These are phyloP conservation scores for Gloeophyllum trabeum DNA, from an alignment of 768 basidiomycete genomes.

Conservation along the genomic window DNA sequence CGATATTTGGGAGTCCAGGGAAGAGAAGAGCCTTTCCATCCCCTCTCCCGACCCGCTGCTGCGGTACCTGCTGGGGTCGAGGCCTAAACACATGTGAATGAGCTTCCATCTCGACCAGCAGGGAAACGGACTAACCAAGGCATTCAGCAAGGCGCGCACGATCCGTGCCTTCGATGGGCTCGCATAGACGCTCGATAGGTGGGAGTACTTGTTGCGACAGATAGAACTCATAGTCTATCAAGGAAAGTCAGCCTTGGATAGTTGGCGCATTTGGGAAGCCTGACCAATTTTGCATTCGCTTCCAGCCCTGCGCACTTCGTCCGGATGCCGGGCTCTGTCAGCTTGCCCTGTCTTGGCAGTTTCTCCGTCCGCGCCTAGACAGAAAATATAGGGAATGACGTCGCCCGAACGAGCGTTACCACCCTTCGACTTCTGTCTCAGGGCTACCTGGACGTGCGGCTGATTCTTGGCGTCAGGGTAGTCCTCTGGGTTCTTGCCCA, in stretches of 20 bases:
- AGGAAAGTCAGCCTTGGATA: conserved; percentile 4
- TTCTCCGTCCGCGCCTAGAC: conserved; percentile 64
- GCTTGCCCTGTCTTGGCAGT: conserved; percentile 69
- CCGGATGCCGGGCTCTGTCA: conserved; percentile 87
- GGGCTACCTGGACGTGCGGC: conserved; percentile 94
- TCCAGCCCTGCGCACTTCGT: conserved; percentile 69
- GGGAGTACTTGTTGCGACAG: conserved; percentile 87
- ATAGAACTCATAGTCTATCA: conserved; percentile 82
- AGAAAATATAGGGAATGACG: conserved; percentile 95
- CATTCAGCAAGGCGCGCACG: conserved; percentile 88
- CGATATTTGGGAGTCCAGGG: conserved; percentile 82
- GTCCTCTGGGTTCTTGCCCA: conserved; percentile 94
- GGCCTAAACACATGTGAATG: conserved; percentile 26
- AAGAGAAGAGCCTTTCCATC: conserved; percentile 60
- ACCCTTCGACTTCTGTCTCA: conserved; percentile 80
- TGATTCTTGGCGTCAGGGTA: conserved; percentile 93
- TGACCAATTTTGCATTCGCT: conserved; percentile 65
- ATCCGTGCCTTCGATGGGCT: conserved; percentile 94
- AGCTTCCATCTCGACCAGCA: background rate
- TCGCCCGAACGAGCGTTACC: conserved; percentile 76
- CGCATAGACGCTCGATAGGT: conserved; percentile 90
- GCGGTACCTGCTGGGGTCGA: conserved; percentile 49
- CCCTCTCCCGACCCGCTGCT: conserved; percentile 22
- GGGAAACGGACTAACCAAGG: conserved; percentile 49
- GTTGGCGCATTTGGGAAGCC: conserved; percentile 6